Evolutionary conservation across 257 asterid genomes (phyloP), one percentile per base, ranked within the genome.

Genomic region (Gentiana macrophylla): DNA sequence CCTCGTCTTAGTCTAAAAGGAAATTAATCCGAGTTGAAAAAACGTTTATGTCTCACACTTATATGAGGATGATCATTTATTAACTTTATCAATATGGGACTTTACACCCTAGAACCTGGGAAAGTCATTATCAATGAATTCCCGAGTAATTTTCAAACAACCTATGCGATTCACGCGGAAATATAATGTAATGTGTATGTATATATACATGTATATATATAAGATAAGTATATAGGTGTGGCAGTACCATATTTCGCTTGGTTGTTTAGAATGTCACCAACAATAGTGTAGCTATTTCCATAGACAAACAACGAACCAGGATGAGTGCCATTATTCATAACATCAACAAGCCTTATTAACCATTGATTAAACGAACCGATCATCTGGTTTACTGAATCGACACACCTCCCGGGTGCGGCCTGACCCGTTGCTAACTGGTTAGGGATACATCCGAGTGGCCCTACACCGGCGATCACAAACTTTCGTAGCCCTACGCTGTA

Each of bases 401-500:
- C 84, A 59, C 97, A 89, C 52, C 95, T 72, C 1, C 94, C 95
- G 0, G 89, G 80, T 0, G 72, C 71, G 6, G 84, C 93, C 50
- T 69, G 83, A 2, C 88, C 93, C 0, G 86, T 77, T 3, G 90
- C 88, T 3, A 77, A 75, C 77, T 84, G 95, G 75, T 71, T 82
- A 0, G 97, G 97, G 59, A 82, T 89, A 83, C 97, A 89, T 1
- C 95, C 95, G 6, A 89, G 70, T 1, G 97, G 97, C n/a, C 93
- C 97, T 2, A 86, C 10, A 1, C 94, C 96, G 0, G 88, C 72
- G 3, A 86, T 24, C 4, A 86, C 49, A 54, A 90, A 84, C 63
- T 77, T 90, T 62, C 96, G 79, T 2, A 90, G 74, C 10, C 97
- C 97, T 2, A 82, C 67, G 67, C 80, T 77, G 64, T 90, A 77